These are phyloP conservation scores for Harringtonia lauricola DNA, from an alignment of 2,329 filamentous ascomycete genomes.

Conservation along the genomic window DNA sequence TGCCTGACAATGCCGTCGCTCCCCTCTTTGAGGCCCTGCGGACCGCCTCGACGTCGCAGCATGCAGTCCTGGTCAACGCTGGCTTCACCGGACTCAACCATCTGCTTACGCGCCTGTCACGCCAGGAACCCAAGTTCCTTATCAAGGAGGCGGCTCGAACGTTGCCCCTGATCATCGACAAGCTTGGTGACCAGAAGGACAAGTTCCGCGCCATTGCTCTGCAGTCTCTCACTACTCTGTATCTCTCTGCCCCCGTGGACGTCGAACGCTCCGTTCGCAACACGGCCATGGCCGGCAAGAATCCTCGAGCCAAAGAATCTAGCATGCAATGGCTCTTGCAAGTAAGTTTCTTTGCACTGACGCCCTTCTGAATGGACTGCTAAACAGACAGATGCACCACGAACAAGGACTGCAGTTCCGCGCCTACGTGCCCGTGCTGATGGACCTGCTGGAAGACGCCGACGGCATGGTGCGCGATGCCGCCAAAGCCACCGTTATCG, in stretches of 20 bases:
- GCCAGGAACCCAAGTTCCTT: conserved; percentile 70
- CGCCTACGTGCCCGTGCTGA: conserved; percentile 68
- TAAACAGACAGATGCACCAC: conserved; percentile 59
- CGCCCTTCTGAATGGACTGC: background rate
- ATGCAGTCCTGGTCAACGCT: conserved; percentile 66
- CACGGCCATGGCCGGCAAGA: conserved; percentile 67
- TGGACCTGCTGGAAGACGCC: conserved; percentile 81
- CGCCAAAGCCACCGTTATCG: conserved; percentile 73
- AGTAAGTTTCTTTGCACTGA: conserved; percentile 30
- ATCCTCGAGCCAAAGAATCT: conserved; percentile 72
- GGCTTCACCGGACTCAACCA: conserved; percentile 84
- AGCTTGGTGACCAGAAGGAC: conserved; percentile 80
- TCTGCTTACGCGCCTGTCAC: conserved; percentile 71
- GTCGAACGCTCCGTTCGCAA: conserved; percentile 75
- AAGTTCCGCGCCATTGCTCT: conserved; percentile 66
- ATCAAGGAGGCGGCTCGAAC: conserved; percentile 60
- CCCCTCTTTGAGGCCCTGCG: conserved; percentile 75
- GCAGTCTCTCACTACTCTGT: conserved; percentile 69
- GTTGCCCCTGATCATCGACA: conserved; percentile 67
- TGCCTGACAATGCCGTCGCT: conserved; percentile 61
- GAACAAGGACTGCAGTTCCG: conserved; percentile 73
- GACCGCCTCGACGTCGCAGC: conserved; percentile 62
- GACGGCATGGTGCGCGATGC: conserved; percentile 78
- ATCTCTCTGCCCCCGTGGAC: conserved; percentile 55
- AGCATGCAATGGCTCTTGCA: conserved; percentile 77